Base-by-base conservation (phyloP, 805 yeast genomes). In the Sugiyamaella chiloensis region DNA sequence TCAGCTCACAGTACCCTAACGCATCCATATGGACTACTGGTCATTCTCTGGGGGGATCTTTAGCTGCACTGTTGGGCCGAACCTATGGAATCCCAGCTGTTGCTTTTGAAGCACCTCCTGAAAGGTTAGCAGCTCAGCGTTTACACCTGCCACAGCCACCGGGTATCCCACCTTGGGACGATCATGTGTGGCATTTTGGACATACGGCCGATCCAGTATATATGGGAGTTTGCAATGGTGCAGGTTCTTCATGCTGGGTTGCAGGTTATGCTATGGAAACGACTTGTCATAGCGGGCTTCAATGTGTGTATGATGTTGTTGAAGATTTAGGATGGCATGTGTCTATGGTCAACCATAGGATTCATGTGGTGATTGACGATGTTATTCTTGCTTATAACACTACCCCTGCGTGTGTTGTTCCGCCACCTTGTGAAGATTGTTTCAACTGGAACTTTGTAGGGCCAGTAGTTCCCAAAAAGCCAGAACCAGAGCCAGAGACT, bases 231-330 rank as follows among this genome's bases (percentile, higher is more conserved):
- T 93, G 99, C 64, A 89, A 86, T 60, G 99, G 99, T 7, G 95
- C 93, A 0, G 80, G 91, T 3, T 83, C 95, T 0, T 67, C 90
- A 1, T 93, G 99, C 65, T 82, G 91, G 51, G 74, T 87, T 6
- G 96, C 87, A 1, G 99, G 99, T 0, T 93, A 88, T 65, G 99
- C 98, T 8, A 83, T 93, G 96, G 99, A 93, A 60, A 83, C 96
- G 0, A 83, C 83, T 40, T 93, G 99, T 63, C 99, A 93, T 64
- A 78, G 96, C 0, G 99, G 98, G 0, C 76, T 76, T 62, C 79
- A 80, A 46, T 93, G 98, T 64, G 75, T 83, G 24, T 93, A 91
- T 67, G 98, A 93, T 60, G 90, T 85, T 8, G 96, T 90, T 9
- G 75, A 76, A 2, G 98, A 93, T 57, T 70, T 76, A 54, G 97